phyloP scores from a whole-genome alignment of 495 filamentous ascomycete genomes.

The Chaetomium tenue region DNA sequence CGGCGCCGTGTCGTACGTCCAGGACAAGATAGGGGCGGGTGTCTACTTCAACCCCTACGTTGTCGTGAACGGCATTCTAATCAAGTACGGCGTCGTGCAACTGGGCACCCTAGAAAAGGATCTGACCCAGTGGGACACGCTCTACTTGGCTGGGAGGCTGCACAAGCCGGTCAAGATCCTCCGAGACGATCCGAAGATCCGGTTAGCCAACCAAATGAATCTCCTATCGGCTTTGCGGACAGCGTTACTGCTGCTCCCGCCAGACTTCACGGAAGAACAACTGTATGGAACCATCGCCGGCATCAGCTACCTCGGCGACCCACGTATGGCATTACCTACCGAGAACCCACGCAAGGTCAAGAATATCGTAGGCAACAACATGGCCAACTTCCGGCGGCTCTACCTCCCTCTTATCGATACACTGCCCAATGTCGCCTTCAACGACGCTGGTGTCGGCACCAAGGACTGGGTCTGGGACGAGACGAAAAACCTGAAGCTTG shows the following conservation, averaged over 20 bases:
- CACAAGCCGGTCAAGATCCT: constrained; percentile 98
- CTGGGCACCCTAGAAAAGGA: constrained; percentile 82
- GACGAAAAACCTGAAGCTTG: constrained; percentile 50
- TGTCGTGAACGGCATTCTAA: constrained; percentile 90
- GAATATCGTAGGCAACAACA: constrained; percentile 90
- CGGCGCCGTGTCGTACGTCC: constrained; percentile 73
- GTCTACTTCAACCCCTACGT: constrained; percentile 98
- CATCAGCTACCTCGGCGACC: constrained; percentile 91
- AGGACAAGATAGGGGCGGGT: constrained; percentile 86
- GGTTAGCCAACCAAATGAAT: constrained; percentile 92
- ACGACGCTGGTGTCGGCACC: constrained; percentile 61
- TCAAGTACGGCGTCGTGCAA: constrained; percentile 97
- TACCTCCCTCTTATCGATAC: constrained; percentile 86
- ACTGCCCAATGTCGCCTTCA: constrained; percentile 82
- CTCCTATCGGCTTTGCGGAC: constrained; percentile 86
- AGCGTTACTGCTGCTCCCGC: constrained; percentile 79
- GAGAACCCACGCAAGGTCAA: constrained; percentile 91
- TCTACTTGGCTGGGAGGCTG: constrained; percentile 90
- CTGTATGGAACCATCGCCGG: constrained; percentile 86
- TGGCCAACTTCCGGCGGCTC: constrained; percentile 83
- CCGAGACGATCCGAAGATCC: constrained; percentile 85
- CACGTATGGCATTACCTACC: constrained; percentile 81
- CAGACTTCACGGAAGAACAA: constrained; percentile 79
- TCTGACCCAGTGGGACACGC: constrained; percentile 81
- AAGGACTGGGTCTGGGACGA: constrained; percentile 66